A percentile compares a stretch with the other conserved stretches of the same genome.
These are phyloP conservation scores for Colletotrichum endophyticum DNA, from an alignment of 2,329 filamentous ascomycete genomes.

Conservation along the genomic window DNA sequence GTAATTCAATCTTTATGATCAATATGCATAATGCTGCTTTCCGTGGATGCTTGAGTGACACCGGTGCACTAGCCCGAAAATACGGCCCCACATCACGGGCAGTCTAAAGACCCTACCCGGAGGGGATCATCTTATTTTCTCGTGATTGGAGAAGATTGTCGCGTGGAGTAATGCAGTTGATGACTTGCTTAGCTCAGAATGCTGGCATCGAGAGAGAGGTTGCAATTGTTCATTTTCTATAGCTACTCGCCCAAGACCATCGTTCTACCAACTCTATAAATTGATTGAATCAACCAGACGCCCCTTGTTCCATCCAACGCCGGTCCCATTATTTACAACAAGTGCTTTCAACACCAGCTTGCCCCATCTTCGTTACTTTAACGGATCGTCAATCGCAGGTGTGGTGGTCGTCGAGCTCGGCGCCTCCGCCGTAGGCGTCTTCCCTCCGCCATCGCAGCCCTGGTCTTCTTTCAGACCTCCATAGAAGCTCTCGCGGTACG, in stretches of 20 bases:
- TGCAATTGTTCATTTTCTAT: not conserved
- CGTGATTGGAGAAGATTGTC: not conserved
- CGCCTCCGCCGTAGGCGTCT: not conserved
- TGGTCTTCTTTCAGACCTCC: not conserved
- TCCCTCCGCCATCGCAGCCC: not conserved
- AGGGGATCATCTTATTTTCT: not conserved
- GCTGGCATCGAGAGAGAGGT: not conserved
- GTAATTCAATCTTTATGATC: not conserved
- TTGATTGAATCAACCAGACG: not conserved
- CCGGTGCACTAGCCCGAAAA: no score
- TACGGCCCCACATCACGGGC: no score
- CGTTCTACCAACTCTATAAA: not conserved
- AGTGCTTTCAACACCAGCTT: accelerated
- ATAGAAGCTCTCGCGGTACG: not conserved
- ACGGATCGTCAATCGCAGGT: not conserved
- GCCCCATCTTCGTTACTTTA: accelerated
- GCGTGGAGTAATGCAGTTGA: accelerated
- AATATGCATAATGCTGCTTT: not conserved
- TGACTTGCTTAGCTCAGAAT: not conserved
- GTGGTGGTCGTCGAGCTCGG: not conserved
- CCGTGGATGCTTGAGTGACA: no score
- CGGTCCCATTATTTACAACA: not conserved
- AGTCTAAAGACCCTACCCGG: not conserved
- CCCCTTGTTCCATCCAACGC: not conserved
- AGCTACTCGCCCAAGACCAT: not conserved